phyloP scores from a whole-genome alignment of 768 basidiomycete species.

The Tubosaeta sp. region DNA sequence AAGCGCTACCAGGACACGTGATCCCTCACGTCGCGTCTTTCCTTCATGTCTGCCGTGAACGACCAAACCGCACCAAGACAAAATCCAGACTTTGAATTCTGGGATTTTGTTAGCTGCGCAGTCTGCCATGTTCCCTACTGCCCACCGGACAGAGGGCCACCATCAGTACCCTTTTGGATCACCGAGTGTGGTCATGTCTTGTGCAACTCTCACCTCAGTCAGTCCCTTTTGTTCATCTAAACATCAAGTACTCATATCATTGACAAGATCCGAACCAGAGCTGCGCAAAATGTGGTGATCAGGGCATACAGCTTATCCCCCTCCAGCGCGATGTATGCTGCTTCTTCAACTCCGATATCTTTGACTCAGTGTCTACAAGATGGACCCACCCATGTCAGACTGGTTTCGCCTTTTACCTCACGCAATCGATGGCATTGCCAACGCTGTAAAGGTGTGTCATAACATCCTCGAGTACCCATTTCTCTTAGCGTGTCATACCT shows the following conservation, averaged over 20 bases:
- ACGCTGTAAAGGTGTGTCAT: conserved; percentile 56
- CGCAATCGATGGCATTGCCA: conserved; percentile 59
- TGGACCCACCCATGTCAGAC: conserved; percentile 76
- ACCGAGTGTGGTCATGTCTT: conserved; percentile 85
- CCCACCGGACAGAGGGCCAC: conserved; percentile 43
- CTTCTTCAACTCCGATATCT: neutral
- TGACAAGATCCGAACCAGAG: conserved; percentile 63
- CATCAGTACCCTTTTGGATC: conserved; percentile 78
- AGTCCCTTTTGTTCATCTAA: conserved; percentile 9
- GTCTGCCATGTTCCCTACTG: conserved; percentile 67
- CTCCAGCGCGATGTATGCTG: conserved; percentile 65
- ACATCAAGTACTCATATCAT: neutral
- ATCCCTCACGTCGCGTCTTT: conserved; percentile 16
- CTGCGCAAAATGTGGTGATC: conserved; percentile 64
- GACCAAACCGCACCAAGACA: neutral
- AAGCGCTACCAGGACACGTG: conserved; percentile 10
- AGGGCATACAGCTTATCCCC: conserved; percentile 63
- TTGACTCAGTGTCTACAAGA: conserved; percentile 37
- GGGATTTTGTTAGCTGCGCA: conserved; percentile 75
- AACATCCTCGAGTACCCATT: too few relatives aligned
- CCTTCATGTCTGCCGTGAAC: conserved; percentile 12
- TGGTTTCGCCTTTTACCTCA: conserved; percentile 71
- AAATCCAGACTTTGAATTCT: conserved; percentile 53
- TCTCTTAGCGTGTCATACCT: neutral
- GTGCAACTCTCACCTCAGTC: conserved; percentile 84